A percentile compares a stretch with the other conserved stretches of the same genome.
phyloP scores from a whole-genome alignment of 805 yeast species.

The Candida sakaeoensis region DNA sequence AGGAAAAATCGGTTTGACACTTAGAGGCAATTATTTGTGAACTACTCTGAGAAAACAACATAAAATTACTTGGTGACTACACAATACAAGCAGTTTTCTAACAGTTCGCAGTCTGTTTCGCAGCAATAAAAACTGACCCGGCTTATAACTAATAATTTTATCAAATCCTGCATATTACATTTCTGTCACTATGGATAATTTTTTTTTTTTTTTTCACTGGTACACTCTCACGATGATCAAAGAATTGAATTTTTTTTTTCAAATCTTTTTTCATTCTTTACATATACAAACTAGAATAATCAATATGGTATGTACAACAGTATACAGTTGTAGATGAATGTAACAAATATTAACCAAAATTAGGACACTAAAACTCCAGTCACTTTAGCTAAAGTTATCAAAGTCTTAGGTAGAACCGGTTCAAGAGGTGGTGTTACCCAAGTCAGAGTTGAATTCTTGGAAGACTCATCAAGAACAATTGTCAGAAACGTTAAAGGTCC shows the following conservation, averaged over 20 bases:
- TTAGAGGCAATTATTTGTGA: no score
- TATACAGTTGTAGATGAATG: no score
- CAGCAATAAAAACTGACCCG: not conserved
- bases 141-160: not conserved
- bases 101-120: not conserved
- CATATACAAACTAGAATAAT: conserved; percentile 1
- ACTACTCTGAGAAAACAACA: no score
- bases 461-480: conserved; percentile 46
- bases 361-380: conserved; percentile 68
- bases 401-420: conserved; percentile 99
- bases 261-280: conserved; percentile 8
- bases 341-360: conserved; percentile 5
- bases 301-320: conserved; percentile 8
- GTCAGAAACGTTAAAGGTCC: conserved; percentile 51
- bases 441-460: conserved; percentile 48
- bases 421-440: conserved; percentile 92
- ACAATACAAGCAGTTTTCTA: no score
- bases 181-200: not conserved
- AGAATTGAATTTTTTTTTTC: conserved; percentile 1
- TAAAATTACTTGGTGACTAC: no score
- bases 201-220: conserved; percentile 1
- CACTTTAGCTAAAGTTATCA: conserved; percentile 98
- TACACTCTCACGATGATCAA: conserved; percentile 5
- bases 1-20: no score
- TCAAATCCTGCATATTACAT: not conserved